Base-by-base conservation (phyloP, 2,329 filamentous ascomycete genomes). In the Helotiales sp. region DNA sequence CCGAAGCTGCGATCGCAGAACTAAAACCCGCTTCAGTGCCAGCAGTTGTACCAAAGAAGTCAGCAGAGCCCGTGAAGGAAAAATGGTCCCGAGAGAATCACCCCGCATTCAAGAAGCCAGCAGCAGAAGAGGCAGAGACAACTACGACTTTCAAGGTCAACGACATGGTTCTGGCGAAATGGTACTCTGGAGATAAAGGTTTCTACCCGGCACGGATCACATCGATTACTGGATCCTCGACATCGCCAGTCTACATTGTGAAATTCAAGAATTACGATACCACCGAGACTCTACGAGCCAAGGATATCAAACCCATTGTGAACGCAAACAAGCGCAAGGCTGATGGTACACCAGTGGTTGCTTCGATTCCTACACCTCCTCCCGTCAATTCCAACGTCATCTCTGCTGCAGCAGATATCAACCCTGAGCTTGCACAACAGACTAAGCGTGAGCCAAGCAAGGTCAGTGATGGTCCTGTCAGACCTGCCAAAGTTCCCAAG, bases 171-270 rank as follows among this genome's bases (percentile, higher is more conserved):
- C 81, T 95, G 73, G 95, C 93, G 47, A 93, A 93, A 75, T 99
- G 93, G 91, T 78, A 89, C 47, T 89, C 91, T 9, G 92, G 91
- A 54, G 95, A 99, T 74, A 91, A 90, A 70, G 83, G 84, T 24
- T 97, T 93, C 76, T 98, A 98, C 76, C 88, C 91, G 46, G 95
- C 93, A 40, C 88, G 91, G 69, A 96, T 99, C 73, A 93, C 91
- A 52, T 93, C 90, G 52, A 93, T 97, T 67, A 97, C 93, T 22
- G 95, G 95, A 58, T 96, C 92, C 8, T 87, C 88, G n/a, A 89
- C 86, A 42, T 90, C 91, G 52, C 93, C 93, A 33, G 90, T 97
- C 63, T 99, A 97, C 73, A 89, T 91, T 48, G 93, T 99, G 73
- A 95, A 90, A 67, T 99, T 98, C 80, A 93, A 96, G 76, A 90